Percentiles rank a stretch among this genome's conserved stretches.
phyloP scores from a whole-genome alignment of 768 basidiomycete species.

The Amanita rubescens region DNA sequence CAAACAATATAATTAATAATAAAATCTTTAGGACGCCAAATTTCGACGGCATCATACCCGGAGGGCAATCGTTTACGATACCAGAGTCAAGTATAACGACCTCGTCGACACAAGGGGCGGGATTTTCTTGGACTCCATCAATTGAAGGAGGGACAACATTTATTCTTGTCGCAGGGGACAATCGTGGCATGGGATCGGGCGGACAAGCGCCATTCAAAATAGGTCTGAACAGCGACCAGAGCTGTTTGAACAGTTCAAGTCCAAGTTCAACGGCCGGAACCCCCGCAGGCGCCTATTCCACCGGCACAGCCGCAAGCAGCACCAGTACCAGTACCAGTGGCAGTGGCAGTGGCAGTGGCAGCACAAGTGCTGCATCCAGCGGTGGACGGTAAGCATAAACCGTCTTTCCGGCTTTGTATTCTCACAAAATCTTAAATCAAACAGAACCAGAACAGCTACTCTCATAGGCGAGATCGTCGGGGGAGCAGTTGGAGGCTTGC shows the following conservation, averaged over 20 bases:
- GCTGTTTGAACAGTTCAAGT: conserved; percentile 51
- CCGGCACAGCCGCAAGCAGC: conserved; percentile 35
- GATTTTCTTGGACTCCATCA: conserved; percentile 62
- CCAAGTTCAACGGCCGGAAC: conserved; percentile 73
- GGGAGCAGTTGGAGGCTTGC: conserved; percentile 47
- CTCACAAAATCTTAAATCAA: not conserved
- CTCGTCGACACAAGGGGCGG: too few relatives aligned
- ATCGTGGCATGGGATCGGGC: conserved; percentile 58
- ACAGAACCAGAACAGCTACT: conserved; percentile 28
- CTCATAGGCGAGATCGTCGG: conserved; percentile 33
- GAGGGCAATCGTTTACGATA: conserved; percentile 66
- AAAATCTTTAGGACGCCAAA: conserved; percentile 36
- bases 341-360: conserved; percentile 16
- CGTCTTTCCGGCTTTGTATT: too few relatives aligned
- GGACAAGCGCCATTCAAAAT: conserved; percentile 57
- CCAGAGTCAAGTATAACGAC: conserved; percentile 42
- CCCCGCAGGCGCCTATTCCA: conserved; percentile 67
- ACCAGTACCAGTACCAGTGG: too few relatives aligned
- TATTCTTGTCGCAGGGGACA: conserved; percentile 59
- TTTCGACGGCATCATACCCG: conserved; percentile 71
- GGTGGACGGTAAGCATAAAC: conserved; percentile 15
- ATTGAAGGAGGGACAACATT: conserved; percentile 60
- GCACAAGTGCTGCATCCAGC: too few relatives aligned
- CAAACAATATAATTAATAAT: not conserved
- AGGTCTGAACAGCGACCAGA: conserved; percentile 38